phyloP scores from a whole-genome alignment of 805 yeast species.

The Kuraishia molischiana region DNA sequence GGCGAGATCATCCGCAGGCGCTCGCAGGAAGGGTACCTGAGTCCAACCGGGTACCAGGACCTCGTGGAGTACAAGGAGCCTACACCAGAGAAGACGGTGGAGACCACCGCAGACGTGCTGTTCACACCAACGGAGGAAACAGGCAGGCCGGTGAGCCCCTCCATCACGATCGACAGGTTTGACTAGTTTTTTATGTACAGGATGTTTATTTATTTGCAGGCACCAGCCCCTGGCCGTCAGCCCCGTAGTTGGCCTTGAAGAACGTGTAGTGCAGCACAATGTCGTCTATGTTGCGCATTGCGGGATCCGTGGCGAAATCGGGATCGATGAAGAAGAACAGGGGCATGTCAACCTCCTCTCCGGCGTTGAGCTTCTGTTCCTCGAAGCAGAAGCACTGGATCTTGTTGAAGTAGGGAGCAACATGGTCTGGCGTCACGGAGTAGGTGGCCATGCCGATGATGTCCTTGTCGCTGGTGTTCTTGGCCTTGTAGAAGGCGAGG shows the following conservation, averaged over 20 bases:
- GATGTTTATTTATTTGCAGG: neutral
- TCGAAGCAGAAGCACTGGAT: slow-evolving; percentile 98
- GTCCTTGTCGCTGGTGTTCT: slow-evolving; percentile 75
- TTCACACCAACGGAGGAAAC: neutral
- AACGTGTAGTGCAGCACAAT: slow-evolving; percentile 88
- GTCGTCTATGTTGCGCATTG: slow-evolving; percentile 85
- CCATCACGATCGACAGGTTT: neutral
- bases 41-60: neutral
- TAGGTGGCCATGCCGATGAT: slow-evolving; percentile 98
- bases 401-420: slow-evolving; percentile 92
- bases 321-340: slow-evolving; percentile 96
- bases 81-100: neutral
- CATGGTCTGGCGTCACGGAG: slow-evolving; percentile 92
- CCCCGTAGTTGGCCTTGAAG: slow-evolving; percentile 47
- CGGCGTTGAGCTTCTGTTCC: slow-evolving; percentile 87
- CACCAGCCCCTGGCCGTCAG: neutral
- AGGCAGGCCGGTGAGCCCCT: neutral
- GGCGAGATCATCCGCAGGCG: neutral
- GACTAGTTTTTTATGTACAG: slow-evolving; percentile 2
- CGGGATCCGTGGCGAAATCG: slow-evolving; percentile 87
- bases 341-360: slow-evolving; percentile 99
- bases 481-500: slow-evolving; percentile 88
- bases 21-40: neutral
- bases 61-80: slow-evolving; percentile 1
- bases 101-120: neutral